These are phyloP conservation scores for Emericellopsis terricola DNA, from an alignment of 495 filamentous ascomycete genomes.

Conservation along the genomic window DNA sequence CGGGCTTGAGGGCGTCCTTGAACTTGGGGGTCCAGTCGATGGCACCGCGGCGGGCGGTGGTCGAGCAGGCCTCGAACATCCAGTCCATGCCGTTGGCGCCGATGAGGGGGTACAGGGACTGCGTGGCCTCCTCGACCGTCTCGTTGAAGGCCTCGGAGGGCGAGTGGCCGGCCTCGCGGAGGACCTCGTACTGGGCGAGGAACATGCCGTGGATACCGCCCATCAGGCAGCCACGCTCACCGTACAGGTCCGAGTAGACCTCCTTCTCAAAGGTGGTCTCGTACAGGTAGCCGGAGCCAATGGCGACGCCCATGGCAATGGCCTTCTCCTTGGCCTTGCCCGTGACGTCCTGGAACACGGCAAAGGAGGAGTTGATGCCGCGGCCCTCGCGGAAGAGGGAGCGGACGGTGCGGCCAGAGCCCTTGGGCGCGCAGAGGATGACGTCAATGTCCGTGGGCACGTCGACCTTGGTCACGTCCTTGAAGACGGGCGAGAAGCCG, in stretches of 20 bases:
- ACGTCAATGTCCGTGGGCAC: slow-evolving; percentile 90
- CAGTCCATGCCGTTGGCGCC: slow-evolving; percentile 97
- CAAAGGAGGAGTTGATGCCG: slow-evolving; percentile 98
- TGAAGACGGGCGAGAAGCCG: slow-evolving; percentile 99
- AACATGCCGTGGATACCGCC: slow-evolving; percentile 99
- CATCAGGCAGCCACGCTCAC: slow-evolving; percentile 99
- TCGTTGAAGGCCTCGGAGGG: slow-evolving; percentile 99
- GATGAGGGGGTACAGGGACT: slow-evolving; percentile 93
- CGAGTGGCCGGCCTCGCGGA: slow-evolving; percentile 92
- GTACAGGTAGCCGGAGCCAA: slow-evolving; percentile 96
- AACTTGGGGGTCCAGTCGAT: slow-evolving; percentile 94
- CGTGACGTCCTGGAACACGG: slow-evolving; percentile 96
- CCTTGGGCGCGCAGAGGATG: slow-evolving; percentile 97
- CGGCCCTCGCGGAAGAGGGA: slow-evolving; percentile 94
- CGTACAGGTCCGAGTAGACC: slow-evolving; percentile 97
- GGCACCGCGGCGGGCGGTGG: slow-evolving; percentile 92
- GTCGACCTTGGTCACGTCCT: slow-evolving; percentile 96
- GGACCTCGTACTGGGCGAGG: slow-evolving; percentile 99
- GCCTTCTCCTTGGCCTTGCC: slow-evolving; percentile 98
- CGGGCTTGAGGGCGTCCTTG: slow-evolving; percentile 92
- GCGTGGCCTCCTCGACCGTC: slow-evolving; percentile 98
- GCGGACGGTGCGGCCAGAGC: slow-evolving; percentile 94
- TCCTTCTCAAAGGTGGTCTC: slow-evolving; percentile 99
- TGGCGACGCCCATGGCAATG: slow-evolving; percentile 86
- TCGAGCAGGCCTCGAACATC: slow-evolving; percentile 99